Percentiles rank a stretch among this genome's conserved stretches.
Evolutionary conservation across 2,329 filamentous ascomycete species (phyloP).

Genomic region (Myriosclerotinia scirpicola): DNA sequence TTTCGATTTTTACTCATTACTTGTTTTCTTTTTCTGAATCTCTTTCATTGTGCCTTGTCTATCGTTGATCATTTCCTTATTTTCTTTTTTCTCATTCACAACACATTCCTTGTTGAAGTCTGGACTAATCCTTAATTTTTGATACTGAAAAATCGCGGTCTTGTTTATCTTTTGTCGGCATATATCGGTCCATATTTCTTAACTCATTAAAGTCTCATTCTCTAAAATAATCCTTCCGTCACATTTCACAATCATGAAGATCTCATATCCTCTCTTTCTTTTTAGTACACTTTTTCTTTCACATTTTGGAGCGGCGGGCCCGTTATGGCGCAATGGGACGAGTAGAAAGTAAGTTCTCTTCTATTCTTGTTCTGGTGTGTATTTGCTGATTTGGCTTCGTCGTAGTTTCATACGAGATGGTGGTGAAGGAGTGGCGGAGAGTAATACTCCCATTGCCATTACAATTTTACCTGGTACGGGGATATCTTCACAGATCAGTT

Average conservation of each 20-base stretch:
- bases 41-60: constrained; percentile 7
- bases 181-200: neutral
- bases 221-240: neutral
- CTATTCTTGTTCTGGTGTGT: neutral
- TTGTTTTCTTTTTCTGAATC: constrained; percentile 4
- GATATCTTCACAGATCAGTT: neutral
- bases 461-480: constrained; percentile 11
- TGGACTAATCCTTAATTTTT: constrained; percentile 3
- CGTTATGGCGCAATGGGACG: constrained; percentile 15
- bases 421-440: neutral
- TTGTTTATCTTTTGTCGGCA: neutral
- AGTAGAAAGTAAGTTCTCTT: constrained; percentile 16
- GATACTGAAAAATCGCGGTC: neutral
- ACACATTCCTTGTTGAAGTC: constrained; percentile 1
- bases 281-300: constrained; percentile 1
- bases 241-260: neutral
- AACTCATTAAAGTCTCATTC: neutral
- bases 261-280: neutral
- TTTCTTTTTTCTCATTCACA: neutral
- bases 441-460: neutral
- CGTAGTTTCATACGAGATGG: neutral
- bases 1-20: constrained; percentile 1
- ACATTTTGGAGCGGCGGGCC: constrained; percentile 8
- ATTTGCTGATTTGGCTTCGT: neutral
- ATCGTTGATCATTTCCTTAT: constrained; percentile 9